Evolutionary conservation across 192 early-diverging fungal genomes (phyloP), one percentile per base, ranked within the genome.

Genomic region (Podila clonocystis): DNA sequence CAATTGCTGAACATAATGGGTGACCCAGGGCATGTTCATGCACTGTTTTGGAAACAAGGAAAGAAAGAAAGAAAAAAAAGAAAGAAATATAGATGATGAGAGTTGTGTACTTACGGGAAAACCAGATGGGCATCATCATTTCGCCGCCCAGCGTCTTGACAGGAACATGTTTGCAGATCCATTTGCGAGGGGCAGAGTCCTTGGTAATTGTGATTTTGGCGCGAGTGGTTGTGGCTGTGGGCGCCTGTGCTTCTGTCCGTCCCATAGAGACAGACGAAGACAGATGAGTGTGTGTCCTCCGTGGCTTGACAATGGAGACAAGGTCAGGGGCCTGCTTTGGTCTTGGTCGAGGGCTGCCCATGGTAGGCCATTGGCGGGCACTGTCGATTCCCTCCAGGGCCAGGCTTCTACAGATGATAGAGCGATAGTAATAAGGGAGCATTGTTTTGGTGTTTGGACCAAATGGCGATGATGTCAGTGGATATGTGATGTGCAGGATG

Each of bases 41-140:
- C 24, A 36, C 34, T 36, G 52, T 55, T 24, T n/a, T n/a, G 52
- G 52, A 50, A 22, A 20, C 20, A 11, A 22, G 28, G 45, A 22
- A 36, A 34, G 38, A 64, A 64, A 30, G 28, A 24, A 9, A 1
- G n/a, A 62, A 26, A 49, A 50, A 50, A 31, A 26, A 11, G 3
- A 30, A 62, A 26, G 45, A 12, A 17, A 29, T 31, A 38, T 30
- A 68, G 50, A 29, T 50, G 41, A 19, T 29, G 28, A 28, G 5
- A 31, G 2, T 8, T 29, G 8, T 9, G 8, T 0, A 65, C 71
- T 55, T 72, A 79, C 75, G 63, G n/a, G 75, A 68, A 34, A 79
- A 72, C 75, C 75, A 79, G 22, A 79, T 57, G 11, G 75, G 75
- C 70, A 72, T 67, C 69, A 79, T 71, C 75, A 79, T 79, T 65